Evolutionary conservation across 768 basidiomycete species (phyloP).

Genomic region (Roridomyces roridus): DNA sequence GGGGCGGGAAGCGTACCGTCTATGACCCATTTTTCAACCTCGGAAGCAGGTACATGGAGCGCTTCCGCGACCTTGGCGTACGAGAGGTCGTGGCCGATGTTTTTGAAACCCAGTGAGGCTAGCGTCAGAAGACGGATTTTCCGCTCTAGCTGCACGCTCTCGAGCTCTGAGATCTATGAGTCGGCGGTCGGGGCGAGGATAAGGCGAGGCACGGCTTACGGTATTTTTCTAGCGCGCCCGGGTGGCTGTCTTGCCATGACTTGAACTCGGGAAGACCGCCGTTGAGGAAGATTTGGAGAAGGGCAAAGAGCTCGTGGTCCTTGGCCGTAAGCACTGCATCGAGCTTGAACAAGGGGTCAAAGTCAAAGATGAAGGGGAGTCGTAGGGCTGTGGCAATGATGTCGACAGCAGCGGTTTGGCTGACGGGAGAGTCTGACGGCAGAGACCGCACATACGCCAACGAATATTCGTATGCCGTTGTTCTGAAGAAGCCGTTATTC

Average conservation of each 20-base stretch:
- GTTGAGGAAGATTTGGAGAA: slow-evolving; percentile 78
- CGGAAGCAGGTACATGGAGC: slow-evolving; percentile 64
- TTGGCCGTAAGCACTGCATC: slow-evolving; percentile 71
- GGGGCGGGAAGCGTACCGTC: slow-evolving; percentile 59
- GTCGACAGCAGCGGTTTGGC: slow-evolving; percentile 61
- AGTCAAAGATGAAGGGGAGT: slow-evolving; percentile 74
- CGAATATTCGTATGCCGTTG: slow-evolving; percentile 67
- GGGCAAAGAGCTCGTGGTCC: slow-evolving; percentile 72
- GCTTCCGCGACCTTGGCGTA: slow-evolving; percentile 73
- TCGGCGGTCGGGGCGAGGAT: slow-evolving; percentile 1
- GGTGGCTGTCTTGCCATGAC: slow-evolving; percentile 61
- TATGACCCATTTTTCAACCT: slow-evolving; percentile 89
- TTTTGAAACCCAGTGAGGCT: slow-evolving; percentile 76
- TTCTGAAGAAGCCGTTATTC: slow-evolving; percentile 41
- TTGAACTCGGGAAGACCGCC: slow-evolving; percentile 66
- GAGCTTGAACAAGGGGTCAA: slow-evolving; percentile 80
- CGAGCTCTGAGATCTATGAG: slow-evolving; percentile 51
- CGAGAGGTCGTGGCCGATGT: slow-evolving; percentile 74
- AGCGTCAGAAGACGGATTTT: slow-evolving; percentile 84
- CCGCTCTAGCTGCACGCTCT: slow-evolving; percentile 63
- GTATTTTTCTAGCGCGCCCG: slow-evolving; percentile 57
- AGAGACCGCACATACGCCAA: slow-evolving; percentile 67
- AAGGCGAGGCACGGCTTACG: slow-evolving; percentile 46
- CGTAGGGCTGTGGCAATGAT: slow-evolving; percentile 70
- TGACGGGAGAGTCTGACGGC: slow-evolving; percentile 56